A percentile compares a stretch with the other conserved stretches of the same genome.
These are phyloP conservation scores for Neocucurbitaria cava DNA, from an alignment of 2,329 filamentous ascomycete species.

Conservation along the genomic window DNA sequence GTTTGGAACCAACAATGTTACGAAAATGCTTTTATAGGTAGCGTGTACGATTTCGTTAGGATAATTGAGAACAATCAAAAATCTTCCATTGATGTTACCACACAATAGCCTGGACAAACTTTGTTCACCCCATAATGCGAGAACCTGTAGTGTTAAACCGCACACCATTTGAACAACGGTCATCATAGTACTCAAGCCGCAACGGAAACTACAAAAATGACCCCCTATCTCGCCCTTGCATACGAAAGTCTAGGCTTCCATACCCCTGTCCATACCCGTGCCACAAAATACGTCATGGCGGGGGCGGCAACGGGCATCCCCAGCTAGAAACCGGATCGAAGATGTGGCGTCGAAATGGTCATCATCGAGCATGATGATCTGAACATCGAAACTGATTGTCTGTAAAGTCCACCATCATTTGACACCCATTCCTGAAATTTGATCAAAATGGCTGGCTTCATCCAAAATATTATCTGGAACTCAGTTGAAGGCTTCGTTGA, in stretches of 20 bases:
- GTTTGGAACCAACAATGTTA: not conserved
- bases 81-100: not conserved
- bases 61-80: not conserved
- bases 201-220: not conserved
- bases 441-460: slow-evolving; percentile 37
- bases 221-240: not conserved
- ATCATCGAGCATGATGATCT: slow-evolving; percentile 25
- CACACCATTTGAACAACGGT: too few species aligned
- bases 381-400: not conserved
- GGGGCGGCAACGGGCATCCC: slow-evolving; percentile 19
- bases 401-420: slow-evolving; percentile 2
- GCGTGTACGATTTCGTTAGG: not conserved
- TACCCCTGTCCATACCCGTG: slow-evolving; percentile 18
- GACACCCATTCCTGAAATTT: not conserved
- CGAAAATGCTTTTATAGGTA: not conserved
- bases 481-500: slow-evolving; percentile 48
- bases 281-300: slow-evolving; percentile 40
- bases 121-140: too few species aligned
- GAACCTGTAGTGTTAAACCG: too few species aligned
- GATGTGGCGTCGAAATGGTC: slow-evolving; percentile 25
- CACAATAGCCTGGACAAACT: too few species aligned
- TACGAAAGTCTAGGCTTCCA: not conserved
- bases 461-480: slow-evolving; percentile 49
- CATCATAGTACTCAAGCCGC: not conserved
- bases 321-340: slow-evolving; percentile 32